Conservation (phyloP, 2,329 filamentous ascomycete genomes). For the Paramyrothecium roridum region DNA sequence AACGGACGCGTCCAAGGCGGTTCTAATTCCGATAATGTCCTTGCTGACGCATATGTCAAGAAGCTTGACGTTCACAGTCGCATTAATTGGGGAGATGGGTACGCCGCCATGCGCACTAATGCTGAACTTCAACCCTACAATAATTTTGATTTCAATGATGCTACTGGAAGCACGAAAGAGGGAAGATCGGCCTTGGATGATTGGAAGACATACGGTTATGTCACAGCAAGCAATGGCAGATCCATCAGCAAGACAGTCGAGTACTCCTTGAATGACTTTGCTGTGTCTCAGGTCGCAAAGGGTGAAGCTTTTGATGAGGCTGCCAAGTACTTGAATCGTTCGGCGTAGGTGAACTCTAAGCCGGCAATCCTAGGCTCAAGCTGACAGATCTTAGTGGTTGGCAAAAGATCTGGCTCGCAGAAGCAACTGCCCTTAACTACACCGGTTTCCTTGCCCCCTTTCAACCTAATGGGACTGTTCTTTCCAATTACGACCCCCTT, state of each 20-base stretch:
- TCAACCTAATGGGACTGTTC: slow-evolving; percentile 19
- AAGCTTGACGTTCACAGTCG: slow-evolving; percentile 24
- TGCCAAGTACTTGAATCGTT: slow-evolving; percentile 40
- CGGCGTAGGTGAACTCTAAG: slow-evolving; percentile 1
- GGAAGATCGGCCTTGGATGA: slow-evolving; percentile 57
- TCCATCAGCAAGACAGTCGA: slow-evolving; percentile 54
- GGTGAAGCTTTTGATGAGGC: slow-evolving; percentile 47
- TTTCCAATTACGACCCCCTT: slow-evolving; percentile 41
- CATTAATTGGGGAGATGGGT: slow-evolving; percentile 54
- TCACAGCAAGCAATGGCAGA: slow-evolving; percentile 49
- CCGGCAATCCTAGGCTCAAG: no score
- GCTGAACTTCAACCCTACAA: slow-evolving; percentile 52
- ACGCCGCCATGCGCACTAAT: slow-evolving; percentile 51
- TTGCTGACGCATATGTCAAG: slow-evolving; percentile 60
- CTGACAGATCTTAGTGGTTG: slow-evolving; percentile 36
- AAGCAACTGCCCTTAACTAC: slow-evolving; percentile 42
- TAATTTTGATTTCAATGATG: slow-evolving; percentile 44
- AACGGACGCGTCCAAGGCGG: slow-evolving; percentile 58
- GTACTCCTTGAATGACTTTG: slow-evolving; percentile 58
- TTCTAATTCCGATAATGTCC: slow-evolving; percentile 57
- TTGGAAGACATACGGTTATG: slow-evolving; percentile 55
- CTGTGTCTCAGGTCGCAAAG: slow-evolving; percentile 29
- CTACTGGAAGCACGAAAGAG: slow-evolving; percentile 51
- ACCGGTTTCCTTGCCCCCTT: slow-evolving; percentile 56
- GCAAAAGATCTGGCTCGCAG: slow-evolving; percentile 56